Evolutionary conservation across 2,329 filamentous ascomycete species (phyloP).

Genomic region (Trichoderma aggressivum): DNA sequence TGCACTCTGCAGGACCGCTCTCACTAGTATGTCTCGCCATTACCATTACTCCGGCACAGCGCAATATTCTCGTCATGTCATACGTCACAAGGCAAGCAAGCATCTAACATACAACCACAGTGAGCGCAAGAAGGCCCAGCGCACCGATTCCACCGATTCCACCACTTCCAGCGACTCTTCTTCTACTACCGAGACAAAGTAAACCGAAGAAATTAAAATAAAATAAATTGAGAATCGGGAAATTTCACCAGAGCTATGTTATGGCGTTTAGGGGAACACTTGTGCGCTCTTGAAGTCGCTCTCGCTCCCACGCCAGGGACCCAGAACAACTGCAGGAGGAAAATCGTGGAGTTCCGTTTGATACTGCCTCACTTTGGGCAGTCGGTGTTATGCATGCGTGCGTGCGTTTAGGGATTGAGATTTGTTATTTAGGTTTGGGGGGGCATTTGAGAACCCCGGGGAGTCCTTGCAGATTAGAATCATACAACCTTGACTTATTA

Average conservation of each 20-base stretch:
- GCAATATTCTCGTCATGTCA: not conserved
- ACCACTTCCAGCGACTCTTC: slow-evolving; percentile 27
- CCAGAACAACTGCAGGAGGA: not conserved
- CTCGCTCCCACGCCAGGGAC: not conserved
- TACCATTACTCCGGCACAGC: not conserved
- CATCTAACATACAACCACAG: slow-evolving; percentile 27
- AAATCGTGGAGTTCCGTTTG: not conserved
- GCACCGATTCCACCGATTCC: slow-evolving; percentile 37
- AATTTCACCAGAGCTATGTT: not conserved
- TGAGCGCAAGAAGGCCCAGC: slow-evolving; percentile 40
- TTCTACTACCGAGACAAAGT: not conserved
- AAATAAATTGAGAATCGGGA: not conserved
- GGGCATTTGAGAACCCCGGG: not conserved
- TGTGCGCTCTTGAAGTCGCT: not conserved
- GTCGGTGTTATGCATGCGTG: not conserved
- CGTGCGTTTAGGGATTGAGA: slow-evolving; percentile 5
- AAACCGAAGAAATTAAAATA: not conserved
- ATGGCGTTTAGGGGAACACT: not conserved
- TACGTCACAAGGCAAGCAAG: not conserved
- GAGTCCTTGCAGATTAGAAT: not conserved
- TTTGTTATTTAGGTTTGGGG: not conserved
- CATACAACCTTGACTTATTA: not conserved
- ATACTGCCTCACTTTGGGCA: not conserved
- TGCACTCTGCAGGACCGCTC: slow-evolving; percentile 45
- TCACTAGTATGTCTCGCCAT: slow-evolving; percentile 39